Percentiles rank a stretch among this genome's conserved stretches.
Conservation (phyloP, 83 land plant genomes). For the Picea abies region DNA sequence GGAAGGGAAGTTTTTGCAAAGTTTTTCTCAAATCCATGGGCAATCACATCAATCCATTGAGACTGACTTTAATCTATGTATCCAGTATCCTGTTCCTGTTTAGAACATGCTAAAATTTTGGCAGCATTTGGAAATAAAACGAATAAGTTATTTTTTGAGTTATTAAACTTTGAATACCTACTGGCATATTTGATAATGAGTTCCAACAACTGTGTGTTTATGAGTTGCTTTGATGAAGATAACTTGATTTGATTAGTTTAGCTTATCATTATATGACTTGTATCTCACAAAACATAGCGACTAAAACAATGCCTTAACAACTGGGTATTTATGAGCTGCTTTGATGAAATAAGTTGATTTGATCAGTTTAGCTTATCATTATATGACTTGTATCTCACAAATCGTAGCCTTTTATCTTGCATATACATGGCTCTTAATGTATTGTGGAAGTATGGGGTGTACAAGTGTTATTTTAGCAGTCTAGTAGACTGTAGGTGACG, state of each 20-base stretch:
- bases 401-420: neutral
- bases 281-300: too few species aligned
- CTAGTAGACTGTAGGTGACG: neutral
- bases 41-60: too few species aligned
- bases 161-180: neutral
- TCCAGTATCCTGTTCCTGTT: too few species aligned
- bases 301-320: neutral
- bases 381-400: too few species aligned
- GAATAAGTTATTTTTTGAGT: neutral
- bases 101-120: too few species aligned
- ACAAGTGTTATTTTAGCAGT: neutral
- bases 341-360: neutral
- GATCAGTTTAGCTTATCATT: too few species aligned
- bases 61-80: too few species aligned
- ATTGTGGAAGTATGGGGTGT: neutral
- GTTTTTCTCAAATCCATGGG: too few species aligned
- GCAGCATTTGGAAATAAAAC: neutral
- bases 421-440: neutral
- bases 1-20: too few species aligned
- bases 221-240: neutral
- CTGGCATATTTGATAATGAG: neutral
- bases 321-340: conserved; percentile 1
- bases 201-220: neutral
- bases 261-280: too few species aligned
- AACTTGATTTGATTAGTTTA: too few species aligned